Evolutionary conservation across 2,329 filamentous ascomycete genomes (phyloP).

Genomic region (Talaromyces pinophilus): DNA sequence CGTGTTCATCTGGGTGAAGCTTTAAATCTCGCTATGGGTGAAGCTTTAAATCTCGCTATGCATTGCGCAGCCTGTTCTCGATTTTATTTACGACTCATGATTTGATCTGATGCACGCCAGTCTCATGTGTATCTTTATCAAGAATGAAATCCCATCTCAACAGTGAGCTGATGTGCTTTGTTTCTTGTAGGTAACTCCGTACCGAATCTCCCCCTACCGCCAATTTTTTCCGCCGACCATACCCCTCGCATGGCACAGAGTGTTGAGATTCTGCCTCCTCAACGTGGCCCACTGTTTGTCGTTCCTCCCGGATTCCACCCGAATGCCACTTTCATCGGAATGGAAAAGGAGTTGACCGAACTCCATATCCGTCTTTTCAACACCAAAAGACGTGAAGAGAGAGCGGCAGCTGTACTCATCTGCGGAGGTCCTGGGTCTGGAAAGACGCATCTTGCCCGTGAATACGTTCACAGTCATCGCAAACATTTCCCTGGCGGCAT

Average conservation of each 20-base stretch:
- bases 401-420: constrained; percentile 65
- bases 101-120: neutral
- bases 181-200: constrained; percentile 37
- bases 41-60: neutral
- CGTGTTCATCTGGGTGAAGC: neutral
- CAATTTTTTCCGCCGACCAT: constrained; percentile 16
- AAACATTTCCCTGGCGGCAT: constrained; percentile 64
- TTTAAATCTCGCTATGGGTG: neutral
- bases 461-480: constrained; percentile 65
- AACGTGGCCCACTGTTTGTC: constrained; percentile 42
- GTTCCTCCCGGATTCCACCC: constrained; percentile 61
- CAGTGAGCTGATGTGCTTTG: constrained; percentile 18
- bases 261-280: constrained; percentile 28
- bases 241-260: constrained; percentile 32
- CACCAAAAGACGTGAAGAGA: constrained; percentile 56
- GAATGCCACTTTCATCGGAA: constrained; percentile 64
- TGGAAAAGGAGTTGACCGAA: constrained; percentile 58
- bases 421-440: constrained; percentile 66
- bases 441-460: constrained; percentile 67
- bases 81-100: neutral
- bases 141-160: constrained; percentile 17
- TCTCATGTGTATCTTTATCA: constrained; percentile 5
- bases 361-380: constrained; percentile 63
- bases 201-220: constrained; percentile 27
- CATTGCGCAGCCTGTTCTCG: neutral